Conservation (phyloP, 345 rosid species). For the Brassica nigra region DNA sequence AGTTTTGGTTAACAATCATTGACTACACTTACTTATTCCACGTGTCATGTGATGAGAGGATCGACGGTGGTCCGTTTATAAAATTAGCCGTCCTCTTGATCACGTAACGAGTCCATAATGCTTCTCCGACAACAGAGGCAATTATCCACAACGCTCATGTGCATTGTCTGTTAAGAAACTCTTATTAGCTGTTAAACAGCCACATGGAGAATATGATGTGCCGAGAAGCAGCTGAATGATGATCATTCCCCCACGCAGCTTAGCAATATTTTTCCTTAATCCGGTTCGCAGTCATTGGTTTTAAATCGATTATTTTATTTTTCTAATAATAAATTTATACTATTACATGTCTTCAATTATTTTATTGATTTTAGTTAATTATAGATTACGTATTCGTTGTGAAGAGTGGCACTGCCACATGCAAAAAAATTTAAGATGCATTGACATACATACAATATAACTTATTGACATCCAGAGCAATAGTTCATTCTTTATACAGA, state of each 20-base stretch:
- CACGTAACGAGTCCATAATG: slow-evolving; percentile 35
- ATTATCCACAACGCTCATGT: slow-evolving; percentile 43
- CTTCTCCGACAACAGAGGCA: slow-evolving; percentile 28
- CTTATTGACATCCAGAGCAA: neutral
- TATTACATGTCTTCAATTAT: neutral
- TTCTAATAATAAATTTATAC: neutral
- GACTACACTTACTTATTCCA: slow-evolving; percentile 13
- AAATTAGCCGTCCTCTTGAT: slow-evolving; percentile 12
- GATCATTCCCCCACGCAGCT: neutral
- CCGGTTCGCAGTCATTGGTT: neutral
- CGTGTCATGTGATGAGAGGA: slow-evolving; percentile 21
- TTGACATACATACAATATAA: neutral
- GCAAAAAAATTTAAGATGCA: neutral
- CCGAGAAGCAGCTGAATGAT: slow-evolving; percentile 4
- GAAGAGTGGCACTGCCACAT: slow-evolving; percentile 9
- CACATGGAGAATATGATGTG: slow-evolving; percentile 2
- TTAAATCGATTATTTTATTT: neutral
- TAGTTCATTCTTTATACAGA: neutral
- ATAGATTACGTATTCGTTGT: neutral
- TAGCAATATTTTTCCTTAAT: neutral
- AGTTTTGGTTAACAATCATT: slow-evolving; percentile 33
- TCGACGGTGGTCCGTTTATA: slow-evolving; percentile 25
- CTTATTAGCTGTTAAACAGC: slow-evolving; percentile 20
- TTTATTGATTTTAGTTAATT: neutral
- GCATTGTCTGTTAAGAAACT: slow-evolving; percentile 35